Percentiles rank a stretch among this genome's conserved stretches.
Evolutionary conservation across 129 eudicot genomes (phyloP).

Genomic region (Artemisia tridentata): DNA sequence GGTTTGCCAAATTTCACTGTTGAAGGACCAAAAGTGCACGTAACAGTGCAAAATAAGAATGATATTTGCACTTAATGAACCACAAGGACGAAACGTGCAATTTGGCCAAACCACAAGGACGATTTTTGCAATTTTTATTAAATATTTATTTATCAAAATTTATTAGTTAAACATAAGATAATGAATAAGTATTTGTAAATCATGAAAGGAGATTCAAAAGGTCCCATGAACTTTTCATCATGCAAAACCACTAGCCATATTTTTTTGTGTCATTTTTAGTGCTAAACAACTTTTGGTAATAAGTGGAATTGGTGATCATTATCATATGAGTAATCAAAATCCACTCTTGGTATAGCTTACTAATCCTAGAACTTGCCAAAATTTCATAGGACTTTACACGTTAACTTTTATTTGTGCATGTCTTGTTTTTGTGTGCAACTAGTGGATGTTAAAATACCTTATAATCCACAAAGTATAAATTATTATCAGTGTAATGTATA

Average conservation of each 20-base stretch:
- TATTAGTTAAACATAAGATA: constrained; percentile 8
- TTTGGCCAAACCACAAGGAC: no score
- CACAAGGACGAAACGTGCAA: no score
- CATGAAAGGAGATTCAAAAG: constrained; percentile 16
- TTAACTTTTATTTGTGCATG: constrained; percentile 6
- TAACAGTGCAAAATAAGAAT: no score
- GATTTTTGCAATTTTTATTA: no score
- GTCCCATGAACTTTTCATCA: constrained; percentile 28
- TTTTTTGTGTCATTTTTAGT: constrained; percentile 15
- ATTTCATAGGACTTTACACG: constrained; percentile 5
- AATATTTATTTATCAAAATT: neutral
- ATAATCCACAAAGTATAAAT: neutral
- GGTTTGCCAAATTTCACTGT: no score
- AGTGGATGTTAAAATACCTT: neutral
- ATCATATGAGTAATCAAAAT: constrained; percentile 24
- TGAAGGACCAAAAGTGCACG: no score
- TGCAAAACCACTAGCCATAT: constrained; percentile 24
- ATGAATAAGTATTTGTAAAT: constrained; percentile 15
- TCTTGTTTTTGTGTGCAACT: neutral
- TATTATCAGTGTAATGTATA: neutral
- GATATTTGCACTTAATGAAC: no score
- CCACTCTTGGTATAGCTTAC: constrained; percentile 16
- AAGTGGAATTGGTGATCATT: constrained; percentile 27
- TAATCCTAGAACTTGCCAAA: constrained; percentile 21
- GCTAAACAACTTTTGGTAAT: constrained; percentile 25